Evolutionary conservation across 768 basidiomycete species (phyloP), one percentile per base, ranked within the genome.

Genomic region (Leucosporidium scottii): DNA sequence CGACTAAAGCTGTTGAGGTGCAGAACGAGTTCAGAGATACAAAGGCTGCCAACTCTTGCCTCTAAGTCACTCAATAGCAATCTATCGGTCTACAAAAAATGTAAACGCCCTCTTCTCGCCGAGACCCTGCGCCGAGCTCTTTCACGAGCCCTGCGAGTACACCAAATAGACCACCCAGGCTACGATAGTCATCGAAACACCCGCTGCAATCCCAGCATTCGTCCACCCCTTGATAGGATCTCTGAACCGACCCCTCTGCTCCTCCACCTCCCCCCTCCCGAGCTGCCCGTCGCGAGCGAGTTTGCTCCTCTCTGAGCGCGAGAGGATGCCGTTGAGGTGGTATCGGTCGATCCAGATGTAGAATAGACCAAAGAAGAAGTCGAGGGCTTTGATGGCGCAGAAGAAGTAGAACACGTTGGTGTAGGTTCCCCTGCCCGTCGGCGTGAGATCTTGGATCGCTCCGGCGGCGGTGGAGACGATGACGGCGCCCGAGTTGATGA

Each of bases 161-260:
- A 56, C 55, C 23, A 60, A 25, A 20, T 68, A 68, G 3, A 68
- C 21, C 10, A 51, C 54, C 67, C 67, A 68, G 0, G 67, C 67
- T 1, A 30, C 36, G 9, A 68, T 34, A 13, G 60, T 61, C 62
- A 60, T 56, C 8, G 51, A 30, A 4, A 6, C 39, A 28, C 64
- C 67, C 4, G 39, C 47, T 21, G 31, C 59, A 9, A 68, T 27
- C 2, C 51, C 60, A 4, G 54, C 25, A 4, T 6, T 20, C 4
- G 67, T 61, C 17, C 64, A 54, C 27, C 3, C 31, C 7, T 25
- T 27, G 7, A 58, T 59, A 1, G 62, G 59, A 23, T 18, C 15
- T 13, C 62, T 28, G 3, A 64, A 25, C 2, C 63, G 51, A 7
- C 15, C n/a, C 10, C 4, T 2, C 18, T 10, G 30, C 48, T 61